Conservation (phyloP, 306 rosid species). For the Cucurbita pepo region DNA sequence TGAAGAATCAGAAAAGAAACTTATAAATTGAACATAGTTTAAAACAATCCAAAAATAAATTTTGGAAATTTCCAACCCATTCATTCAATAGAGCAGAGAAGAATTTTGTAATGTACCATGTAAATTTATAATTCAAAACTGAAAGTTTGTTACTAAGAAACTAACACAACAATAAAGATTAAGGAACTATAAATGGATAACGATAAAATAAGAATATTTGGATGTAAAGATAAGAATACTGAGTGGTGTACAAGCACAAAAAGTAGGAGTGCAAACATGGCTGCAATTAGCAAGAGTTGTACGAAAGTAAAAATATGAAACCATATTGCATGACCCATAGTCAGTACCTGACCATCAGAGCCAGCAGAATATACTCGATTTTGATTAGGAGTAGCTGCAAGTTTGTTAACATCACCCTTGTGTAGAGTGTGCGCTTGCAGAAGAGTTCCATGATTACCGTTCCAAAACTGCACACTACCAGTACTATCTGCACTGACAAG, state of each 20-base stretch:
- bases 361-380: slow-evolving; percentile 87
- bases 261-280: neutral
- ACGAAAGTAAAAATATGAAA: neutral
- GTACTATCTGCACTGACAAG: slow-evolving; percentile 97
- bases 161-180: neutral
- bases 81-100: neutral
- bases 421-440: slow-evolving; percentile 66
- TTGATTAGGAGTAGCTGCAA: slow-evolving; percentile 79
- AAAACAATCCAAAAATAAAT: neutral
- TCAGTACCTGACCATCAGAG: slow-evolving; percentile 86
- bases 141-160: neutral
- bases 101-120: neutral
- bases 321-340: neutral
- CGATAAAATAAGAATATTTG: neutral
- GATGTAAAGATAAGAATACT: neutral
- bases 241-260: neutral
- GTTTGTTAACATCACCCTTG: slow-evolving; percentile 73
- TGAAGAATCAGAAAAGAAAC: neutral
- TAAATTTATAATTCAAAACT: neutral
- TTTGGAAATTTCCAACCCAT: neutral
- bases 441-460: slow-evolving; percentile 63
- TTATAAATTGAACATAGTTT: neutral
- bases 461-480: slow-evolving; percentile 98
- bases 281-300: neutral
- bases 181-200: neutral